phyloP scores from a whole-genome alignment of 148 eudicot genomes.

The Rhododendron williamsianum region DNA sequence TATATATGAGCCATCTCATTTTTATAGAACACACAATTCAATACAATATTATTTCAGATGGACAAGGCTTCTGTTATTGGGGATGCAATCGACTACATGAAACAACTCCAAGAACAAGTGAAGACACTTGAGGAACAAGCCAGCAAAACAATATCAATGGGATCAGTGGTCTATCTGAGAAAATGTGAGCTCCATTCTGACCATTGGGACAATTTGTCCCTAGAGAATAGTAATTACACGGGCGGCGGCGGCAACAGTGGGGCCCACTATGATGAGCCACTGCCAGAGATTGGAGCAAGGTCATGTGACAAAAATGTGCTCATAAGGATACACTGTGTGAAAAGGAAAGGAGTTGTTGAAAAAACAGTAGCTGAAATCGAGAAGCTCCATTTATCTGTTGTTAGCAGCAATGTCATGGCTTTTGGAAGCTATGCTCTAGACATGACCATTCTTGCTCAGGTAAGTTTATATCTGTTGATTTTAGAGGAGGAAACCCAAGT shows the following conservation, averaged over 20 bases:
- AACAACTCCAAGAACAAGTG: conserved; percentile 57
- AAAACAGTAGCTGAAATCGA: conserved; percentile 43
- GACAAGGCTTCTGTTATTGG: conserved; percentile 73
- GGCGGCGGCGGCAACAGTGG: not conserved
- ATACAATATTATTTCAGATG: conserved; percentile 29
- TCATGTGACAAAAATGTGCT: conserved; percentile 52
- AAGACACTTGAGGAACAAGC: conserved; percentile 63
- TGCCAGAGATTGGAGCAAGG: conserved; percentile 70
- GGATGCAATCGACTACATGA: conserved; percentile 61
- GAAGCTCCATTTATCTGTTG: conserved; percentile 43
- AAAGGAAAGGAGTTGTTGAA: conserved; percentile 46
- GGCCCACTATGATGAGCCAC: conserved; percentile 13
- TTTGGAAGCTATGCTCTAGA: conserved; percentile 52
- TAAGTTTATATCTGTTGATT: conserved; percentile 14
- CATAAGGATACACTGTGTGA: conserved; percentile 55
- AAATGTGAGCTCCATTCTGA: conserved; percentile 32
- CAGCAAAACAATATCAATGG: conserved; percentile 32
- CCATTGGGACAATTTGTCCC: conserved; percentile 13
- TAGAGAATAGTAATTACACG: conserved; percentile 15
- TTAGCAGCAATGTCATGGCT: conserved; percentile 41
- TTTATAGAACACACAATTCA: too few relatives aligned
- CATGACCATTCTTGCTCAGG: conserved; percentile 64
- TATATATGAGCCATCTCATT: too few relatives aligned
- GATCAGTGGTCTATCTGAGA: conserved; percentile 43
- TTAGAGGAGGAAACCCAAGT: not conserved